Evolutionary conservation across 768 basidiomycete species (phyloP).

Genomic region (Boletellus ananas): DNA sequence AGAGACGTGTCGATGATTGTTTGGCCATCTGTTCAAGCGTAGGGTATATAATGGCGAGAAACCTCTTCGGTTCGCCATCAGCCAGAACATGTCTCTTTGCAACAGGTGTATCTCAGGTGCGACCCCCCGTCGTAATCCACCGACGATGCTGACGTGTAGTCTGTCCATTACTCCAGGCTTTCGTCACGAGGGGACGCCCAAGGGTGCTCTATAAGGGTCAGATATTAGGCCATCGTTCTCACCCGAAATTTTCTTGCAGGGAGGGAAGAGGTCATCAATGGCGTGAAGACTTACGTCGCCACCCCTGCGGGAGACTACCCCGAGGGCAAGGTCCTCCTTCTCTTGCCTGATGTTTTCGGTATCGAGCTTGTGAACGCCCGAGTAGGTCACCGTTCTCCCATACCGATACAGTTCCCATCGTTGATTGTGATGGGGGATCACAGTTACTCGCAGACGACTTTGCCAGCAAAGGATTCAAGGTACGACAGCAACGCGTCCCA

Average conservation of each 20-base stretch:
- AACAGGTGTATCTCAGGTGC: slow-evolving; percentile 53
- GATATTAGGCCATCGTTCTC: not conserved
- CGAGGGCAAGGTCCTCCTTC: slow-evolving; percentile 55
- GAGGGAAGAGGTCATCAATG: slow-evolving; percentile 40
- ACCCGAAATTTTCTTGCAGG: slow-evolving; percentile 31
- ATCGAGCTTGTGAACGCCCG: slow-evolving; percentile 42
- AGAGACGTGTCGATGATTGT: no score
- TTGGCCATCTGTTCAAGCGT: no score
- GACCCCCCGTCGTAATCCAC: not conserved
- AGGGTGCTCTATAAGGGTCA: not conserved
- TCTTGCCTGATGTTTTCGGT: slow-evolving; percentile 53
- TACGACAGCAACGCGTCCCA: not conserved
- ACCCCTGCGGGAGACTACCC: slow-evolving; percentile 48
- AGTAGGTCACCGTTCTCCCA: slow-evolving; percentile 27
- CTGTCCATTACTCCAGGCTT: slow-evolving; percentile 33
- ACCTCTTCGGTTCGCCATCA: no score
- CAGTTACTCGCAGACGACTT: slow-evolving; percentile 45
- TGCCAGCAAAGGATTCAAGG: slow-evolving; percentile 38
- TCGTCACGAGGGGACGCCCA: slow-evolving; percentile 42
- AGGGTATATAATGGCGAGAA: no score
- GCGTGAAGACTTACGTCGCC: slow-evolving; percentile 50
- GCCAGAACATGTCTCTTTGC: slow-evolving; percentile 46
- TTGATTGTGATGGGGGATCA: not conserved
- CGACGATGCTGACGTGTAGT: not conserved
- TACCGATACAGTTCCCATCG: no score